Evolutionary conservation across 2,329 filamentous ascomycete species (phyloP).

Genomic region (Trichophaea hybrida): DNA sequence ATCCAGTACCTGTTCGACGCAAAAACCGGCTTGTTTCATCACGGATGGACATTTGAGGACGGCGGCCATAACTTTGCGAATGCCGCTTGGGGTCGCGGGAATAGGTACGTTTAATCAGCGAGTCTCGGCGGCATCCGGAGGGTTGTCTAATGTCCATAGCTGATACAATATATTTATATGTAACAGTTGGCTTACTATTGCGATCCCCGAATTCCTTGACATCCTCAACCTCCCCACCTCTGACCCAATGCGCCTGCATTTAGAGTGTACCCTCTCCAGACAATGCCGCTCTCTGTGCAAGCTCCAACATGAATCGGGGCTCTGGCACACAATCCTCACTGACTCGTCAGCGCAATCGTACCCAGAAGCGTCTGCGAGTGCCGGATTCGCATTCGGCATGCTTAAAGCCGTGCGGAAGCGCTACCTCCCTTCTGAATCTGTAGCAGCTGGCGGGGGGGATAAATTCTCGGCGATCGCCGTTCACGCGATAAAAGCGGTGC

Average conservation of each 20-base stretch:
- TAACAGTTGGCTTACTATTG: conserved; percentile 57
- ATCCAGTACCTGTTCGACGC: conserved; percentile 66
- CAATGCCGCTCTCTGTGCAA: conserved; percentile 51
- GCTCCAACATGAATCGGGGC: conserved; percentile 47
- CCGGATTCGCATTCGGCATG: conserved; percentile 67
- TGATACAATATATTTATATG: neutral
- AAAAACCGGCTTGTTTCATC: conserved; percentile 59
- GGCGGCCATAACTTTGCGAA: conserved; percentile 48
- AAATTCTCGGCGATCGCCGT: conserved; percentile 48
- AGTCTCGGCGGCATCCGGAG: neutral
- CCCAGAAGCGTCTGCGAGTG: conserved; percentile 61
- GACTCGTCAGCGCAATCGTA: conserved; percentile 50
- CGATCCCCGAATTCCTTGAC: conserved; percentile 69
- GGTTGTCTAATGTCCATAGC: neutral
- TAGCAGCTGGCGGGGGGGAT: conserved; percentile 32
- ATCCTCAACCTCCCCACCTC: conserved; percentile 45
- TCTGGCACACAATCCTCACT: conserved; percentile 64
- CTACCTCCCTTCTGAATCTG: conserved; percentile 39
- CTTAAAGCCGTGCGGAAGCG: conserved; percentile 57
- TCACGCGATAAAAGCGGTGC: conserved; percentile 51
- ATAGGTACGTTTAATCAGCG: conserved; percentile 31
- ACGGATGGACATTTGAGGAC: conserved; percentile 65
- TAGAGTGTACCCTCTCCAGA: conserved; percentile 50
- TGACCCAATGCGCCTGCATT: conserved; percentile 46
- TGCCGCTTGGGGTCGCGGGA: conserved; percentile 46